Evolutionary conservation across 192 early-diverging fungal species (phyloP), one percentile per base, ranked within the genome.

Genomic region (Glomus cerebriforme): DNA sequence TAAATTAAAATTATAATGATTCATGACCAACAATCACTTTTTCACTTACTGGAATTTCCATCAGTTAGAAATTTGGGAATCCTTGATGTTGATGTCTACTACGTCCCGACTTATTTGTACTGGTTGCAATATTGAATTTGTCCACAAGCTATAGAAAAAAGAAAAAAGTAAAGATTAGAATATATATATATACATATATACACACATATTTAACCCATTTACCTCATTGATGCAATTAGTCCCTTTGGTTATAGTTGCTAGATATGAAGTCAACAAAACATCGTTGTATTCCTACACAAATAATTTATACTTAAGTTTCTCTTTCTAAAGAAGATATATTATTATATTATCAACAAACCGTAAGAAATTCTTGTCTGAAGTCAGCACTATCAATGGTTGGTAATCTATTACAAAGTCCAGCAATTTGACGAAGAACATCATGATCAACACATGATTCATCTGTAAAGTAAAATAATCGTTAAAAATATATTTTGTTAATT

Each of bases 191-290:
- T 66, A 34, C n/a, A 22, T 24, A 7, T 37, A 47, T 26, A 0
- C 39, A 0, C 4, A 62, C 1, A 26, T 39, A 47, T 7, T 64
- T n/a, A 86, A 83, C 67, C 88, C 86, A 22, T 87, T 77, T 67
- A 95, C 87, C 70, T 95, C 91, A 74, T 90, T 90, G 72, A 94
- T 79, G 12, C 77, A 81, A 81, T 90, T 84, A 1, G 90, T 85
- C 17, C 91, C 92, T 81, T 95, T 95, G 13, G 95, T 95, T 58
- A 96, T 87, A 0, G 88, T 85, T 2, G 94, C 90, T 59, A 96
- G 83, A 79, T 95, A 92, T 26, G 90, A 83, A 37, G 91, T 92
- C 37, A 96, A 83, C 5, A 95, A 82, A 32, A 94, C 91, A 80
- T 96, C 95, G 71, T 92, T 94, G 81, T 91, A 94, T 82, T 95